These are phyloP conservation scores for Suhomyces sp. DNA, from an alignment of 805 yeast genomes.

Conservation along the genomic window DNA sequence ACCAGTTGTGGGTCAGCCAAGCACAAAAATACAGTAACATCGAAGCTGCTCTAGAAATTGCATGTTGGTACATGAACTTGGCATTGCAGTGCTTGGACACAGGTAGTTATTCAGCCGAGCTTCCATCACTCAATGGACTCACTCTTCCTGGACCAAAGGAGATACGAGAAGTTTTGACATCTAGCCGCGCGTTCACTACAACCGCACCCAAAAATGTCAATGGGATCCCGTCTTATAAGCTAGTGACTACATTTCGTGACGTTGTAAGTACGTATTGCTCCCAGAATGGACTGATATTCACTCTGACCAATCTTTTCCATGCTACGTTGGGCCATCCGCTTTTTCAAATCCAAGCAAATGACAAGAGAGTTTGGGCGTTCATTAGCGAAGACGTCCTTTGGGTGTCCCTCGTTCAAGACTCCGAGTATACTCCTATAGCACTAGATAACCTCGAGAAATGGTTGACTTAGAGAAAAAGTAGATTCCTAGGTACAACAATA, in stretches of 20 bases:
- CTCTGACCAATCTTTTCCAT: constrained; percentile 27
- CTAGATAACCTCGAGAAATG: constrained; percentile 2
- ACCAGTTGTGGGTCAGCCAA: constrained; percentile 7
- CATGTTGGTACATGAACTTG: constrained; percentile 22
- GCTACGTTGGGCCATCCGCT: constrained; percentile 42
- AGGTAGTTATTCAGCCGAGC: background rate
- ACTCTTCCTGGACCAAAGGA: background rate
- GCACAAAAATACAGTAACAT: background rate
- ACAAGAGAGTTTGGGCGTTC: constrained; percentile 42
- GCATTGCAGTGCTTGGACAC: constrained; percentile 11
- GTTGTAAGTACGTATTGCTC: constrained; percentile 63
- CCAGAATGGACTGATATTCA: constrained; percentile 43
- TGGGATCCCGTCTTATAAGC: constrained; percentile 43
- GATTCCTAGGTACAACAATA: too few species aligned
- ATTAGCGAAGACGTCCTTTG: constrained; percentile 68
- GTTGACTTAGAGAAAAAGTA: background rate
- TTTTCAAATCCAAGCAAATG: constrained; percentile 37
- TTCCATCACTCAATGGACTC: constrained; percentile 14
- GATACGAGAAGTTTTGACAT: background rate
- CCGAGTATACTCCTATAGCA: constrained; percentile 40
- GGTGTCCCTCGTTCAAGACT: constrained; percentile 28
- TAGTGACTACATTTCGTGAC: constrained; percentile 55
- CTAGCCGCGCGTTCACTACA: background rate
- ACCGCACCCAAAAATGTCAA: constrained; percentile 12
- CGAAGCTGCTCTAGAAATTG: background rate